Base-by-base conservation (phyloP, 2,329 filamentous ascomycete genomes). In the Xylariaceae sp. region DNA sequence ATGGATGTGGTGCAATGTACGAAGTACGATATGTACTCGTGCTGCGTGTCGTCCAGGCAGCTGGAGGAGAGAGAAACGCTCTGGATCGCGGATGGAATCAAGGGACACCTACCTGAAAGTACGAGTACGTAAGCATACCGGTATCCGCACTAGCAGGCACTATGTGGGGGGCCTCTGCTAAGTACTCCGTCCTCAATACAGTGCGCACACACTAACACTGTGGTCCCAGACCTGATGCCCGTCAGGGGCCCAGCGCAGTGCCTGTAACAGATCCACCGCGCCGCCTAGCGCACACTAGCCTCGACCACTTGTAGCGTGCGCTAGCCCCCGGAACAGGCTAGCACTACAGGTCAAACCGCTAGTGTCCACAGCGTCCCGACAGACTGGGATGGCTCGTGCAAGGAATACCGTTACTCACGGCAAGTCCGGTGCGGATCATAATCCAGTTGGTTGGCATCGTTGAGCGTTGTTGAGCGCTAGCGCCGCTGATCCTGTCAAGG, bases 371-470 rank as follows among this genome's bases (percentile, higher is more conserved):
- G 56, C 39, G 63, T 64, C 61, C 64, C 64, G 64, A 65, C 64
- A 62, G 60, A 61, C 60, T 66, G 65, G 65, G 63, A 65, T 66
- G 63, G 61, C 65, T 65, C 60, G 65, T 61, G 62, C 65, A 64
- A 61, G 65, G 65, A 65, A 62, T 60, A 59, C 60, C 60, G 59
- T 61, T 61, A 58, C 54, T 53, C 53, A 63, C 60, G 59, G 61
- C 58, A 65, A 62, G 57, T 63, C 57, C 56, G 59, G 56, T 58
- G 61, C 59, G 62, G 62, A 65, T 64, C 61, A 54, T 57, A 62
- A 61, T 66, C 64, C 62, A 55, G 64, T 63, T 64, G 62, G 60
- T 55, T 60, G 58, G 54, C 60, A 55, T 57, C 59, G 60, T 63
- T 60, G 59, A 47, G 41, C 41, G 41, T 57, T 52, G 60, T 59